phyloP scores from a whole-genome alignment of 2,329 filamentous ascomycete species.

The Tolypocladium cylindrosporum region DNA sequence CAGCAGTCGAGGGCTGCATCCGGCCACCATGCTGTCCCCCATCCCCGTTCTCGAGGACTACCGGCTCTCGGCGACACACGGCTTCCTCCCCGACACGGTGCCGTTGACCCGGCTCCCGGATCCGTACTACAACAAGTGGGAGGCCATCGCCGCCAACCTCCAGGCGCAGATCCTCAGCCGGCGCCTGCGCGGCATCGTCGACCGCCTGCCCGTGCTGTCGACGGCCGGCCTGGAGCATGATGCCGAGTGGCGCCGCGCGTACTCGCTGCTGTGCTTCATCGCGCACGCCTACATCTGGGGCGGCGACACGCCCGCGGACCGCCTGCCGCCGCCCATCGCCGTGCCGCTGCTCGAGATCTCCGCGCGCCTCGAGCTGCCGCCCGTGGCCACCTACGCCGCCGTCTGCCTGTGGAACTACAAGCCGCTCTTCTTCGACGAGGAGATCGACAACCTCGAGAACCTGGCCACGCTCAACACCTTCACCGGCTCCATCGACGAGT shows the following conservation, averaged over 20 bases:
- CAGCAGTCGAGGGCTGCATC: not conserved
- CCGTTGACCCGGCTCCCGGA: constrained; percentile 76
- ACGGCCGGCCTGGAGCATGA: constrained; percentile 73
- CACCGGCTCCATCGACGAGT: constrained; percentile 90
- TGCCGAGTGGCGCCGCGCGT: constrained; percentile 88
- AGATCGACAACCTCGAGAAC: constrained; percentile 76
- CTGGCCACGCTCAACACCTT: constrained; percentile 82
- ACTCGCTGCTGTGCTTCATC: constrained; percentile 83
- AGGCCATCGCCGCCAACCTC: constrained; percentile 73
- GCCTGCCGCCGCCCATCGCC: constrained; percentile 71
- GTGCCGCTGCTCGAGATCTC: constrained; percentile 73
- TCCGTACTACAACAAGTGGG: constrained; percentile 92
- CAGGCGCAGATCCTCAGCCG: constrained; percentile 80
- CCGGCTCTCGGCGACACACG: constrained; percentile 66
- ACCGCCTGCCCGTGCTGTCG: constrained; percentile 73
- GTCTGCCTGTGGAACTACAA: constrained; percentile 96
- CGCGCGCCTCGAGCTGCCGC: constrained; percentile 70
- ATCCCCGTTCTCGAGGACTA: constrained; percentile 63
- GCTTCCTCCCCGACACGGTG: constrained; percentile 76
- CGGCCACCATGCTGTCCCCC: constrained; percentile 42
- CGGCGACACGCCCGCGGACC: constrained; percentile 70
- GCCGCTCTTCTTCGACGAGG: constrained; percentile 75
- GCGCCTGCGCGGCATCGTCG: constrained; percentile 68
- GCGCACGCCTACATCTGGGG: constrained; percentile 96
- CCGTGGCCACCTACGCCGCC: constrained; percentile 88